Conservation (phyloP, 345 rosid genomes). For the Rhodamnia rubescens region DNA sequence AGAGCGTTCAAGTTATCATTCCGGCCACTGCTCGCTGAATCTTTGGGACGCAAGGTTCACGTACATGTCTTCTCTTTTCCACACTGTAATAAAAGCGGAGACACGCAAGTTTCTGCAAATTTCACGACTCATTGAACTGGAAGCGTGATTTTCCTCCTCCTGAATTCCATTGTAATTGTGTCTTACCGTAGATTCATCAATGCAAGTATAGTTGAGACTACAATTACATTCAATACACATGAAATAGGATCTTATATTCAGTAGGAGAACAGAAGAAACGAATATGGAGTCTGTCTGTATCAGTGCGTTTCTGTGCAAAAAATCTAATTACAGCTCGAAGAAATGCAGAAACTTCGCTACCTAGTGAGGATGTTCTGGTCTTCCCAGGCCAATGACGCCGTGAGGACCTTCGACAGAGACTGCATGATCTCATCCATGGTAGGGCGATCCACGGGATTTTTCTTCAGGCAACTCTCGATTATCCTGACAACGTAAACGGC, state of each 20-base stretch:
- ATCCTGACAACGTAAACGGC: constrained; percentile 22
- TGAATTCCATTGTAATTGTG: not conserved
- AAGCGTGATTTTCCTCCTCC: not conserved
- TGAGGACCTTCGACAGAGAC: constrained; percentile 39
- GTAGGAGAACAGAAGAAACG: not conserved
- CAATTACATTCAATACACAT: not conserved
- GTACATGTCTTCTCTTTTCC: not conserved
- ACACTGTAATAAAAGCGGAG: not conserved
- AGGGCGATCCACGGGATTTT: constrained; percentile 54
- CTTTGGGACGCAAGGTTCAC: not conserved
- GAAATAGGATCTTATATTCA: not conserved
- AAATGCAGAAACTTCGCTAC: not conserved
- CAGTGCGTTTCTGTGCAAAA: not conserved
- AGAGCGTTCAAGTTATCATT: constrained; percentile 11
- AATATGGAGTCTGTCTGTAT: not conserved
- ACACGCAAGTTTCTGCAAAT: not conserved
- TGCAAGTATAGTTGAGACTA: not conserved
- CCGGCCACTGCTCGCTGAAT: constrained; percentile 32
- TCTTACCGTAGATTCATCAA: not conserved
- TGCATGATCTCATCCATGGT: constrained; percentile 46
- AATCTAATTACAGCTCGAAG: not conserved
- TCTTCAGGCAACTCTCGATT: constrained; percentile 44
- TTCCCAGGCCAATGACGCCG: constrained; percentile 24
- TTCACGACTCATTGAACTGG: not conserved
- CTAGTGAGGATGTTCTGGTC: not conserved